A percentile compares a stretch with the other conserved stretches of the same genome.
Evolutionary conservation across 1,284 basidiomycete species (phyloP).

Genomic region (Apiotrichum veenhuisii): DNA sequence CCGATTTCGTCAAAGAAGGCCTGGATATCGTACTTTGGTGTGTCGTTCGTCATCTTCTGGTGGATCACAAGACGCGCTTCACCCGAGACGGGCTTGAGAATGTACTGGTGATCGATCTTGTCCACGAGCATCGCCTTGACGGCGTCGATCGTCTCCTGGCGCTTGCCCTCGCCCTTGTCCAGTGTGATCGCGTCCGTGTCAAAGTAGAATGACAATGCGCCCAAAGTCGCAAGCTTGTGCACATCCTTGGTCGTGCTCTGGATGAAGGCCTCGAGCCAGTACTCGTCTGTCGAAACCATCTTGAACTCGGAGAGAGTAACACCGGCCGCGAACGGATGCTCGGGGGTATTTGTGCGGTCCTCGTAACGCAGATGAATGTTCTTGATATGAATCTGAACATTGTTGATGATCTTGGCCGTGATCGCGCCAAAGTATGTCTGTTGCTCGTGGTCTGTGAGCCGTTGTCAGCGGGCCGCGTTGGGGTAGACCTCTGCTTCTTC

Average conservation of each 20-base stretch:
- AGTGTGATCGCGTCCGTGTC: constrained; percentile 88
- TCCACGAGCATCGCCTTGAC: constrained; percentile 73
- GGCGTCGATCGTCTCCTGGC: constrained; percentile 66
- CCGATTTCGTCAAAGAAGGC: constrained; percentile 93
- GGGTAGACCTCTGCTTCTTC: no score
- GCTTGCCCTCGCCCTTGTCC: constrained; percentile 56
- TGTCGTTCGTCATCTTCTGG: constrained; percentile 65
- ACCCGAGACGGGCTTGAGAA: constrained; percentile 92
- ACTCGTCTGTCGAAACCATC: constrained; percentile 85
- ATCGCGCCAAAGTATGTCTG: constrained; percentile 77
- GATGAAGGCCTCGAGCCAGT: constrained; percentile 94
- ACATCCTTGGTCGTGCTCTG: constrained; percentile 83
- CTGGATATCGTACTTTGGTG: constrained; percentile 82
- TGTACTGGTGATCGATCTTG: constrained; percentile 76
- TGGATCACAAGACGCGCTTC: constrained; percentile 88
- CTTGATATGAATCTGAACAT: constrained; percentile 90
- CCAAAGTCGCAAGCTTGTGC: constrained; percentile 88
- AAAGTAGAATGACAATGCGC: constrained; percentile 90
- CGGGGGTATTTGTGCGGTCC: constrained; percentile 88
- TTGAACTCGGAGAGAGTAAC: constrained; percentile 88
- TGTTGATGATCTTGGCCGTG: constrained; percentile 89
- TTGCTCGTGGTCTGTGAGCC: constrained; percentile 53
- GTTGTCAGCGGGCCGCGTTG: not conserved
- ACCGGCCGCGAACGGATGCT: constrained; percentile 94
- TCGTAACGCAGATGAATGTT: constrained; percentile 97